Conservation (phyloP, 2,329 filamentous ascomycete genomes). For the Talaromyces amestolkiae region DNA sequence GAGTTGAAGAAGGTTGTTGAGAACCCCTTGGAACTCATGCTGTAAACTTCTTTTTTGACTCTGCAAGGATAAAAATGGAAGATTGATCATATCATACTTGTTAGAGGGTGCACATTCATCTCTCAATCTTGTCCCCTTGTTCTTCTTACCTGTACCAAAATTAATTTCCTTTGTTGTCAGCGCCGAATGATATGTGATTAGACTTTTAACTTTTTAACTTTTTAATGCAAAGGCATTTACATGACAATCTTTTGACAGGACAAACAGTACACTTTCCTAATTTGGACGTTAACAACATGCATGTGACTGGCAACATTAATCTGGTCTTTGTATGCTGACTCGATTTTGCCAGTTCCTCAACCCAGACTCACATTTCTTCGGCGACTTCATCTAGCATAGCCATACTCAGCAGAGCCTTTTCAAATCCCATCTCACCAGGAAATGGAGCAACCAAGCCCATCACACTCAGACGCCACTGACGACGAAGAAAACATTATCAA, state of each 20-base stretch:
- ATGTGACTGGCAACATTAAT: not conserved
- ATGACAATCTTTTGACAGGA: not conserved
- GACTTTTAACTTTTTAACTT: conserved; percentile 14
- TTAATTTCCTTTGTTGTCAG: conserved; percentile 20
- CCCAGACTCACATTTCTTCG: not conserved
- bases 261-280: not conserved
- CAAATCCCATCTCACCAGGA: not conserved
- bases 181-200: conserved; percentile 19
- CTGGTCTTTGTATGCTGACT: not conserved
- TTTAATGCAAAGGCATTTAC: conserved; percentile 4
- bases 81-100: not conserved
- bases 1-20: conserved; percentile 97
- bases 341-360: not conserved
- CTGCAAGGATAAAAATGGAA: conserved; percentile 3
- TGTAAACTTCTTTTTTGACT: conserved; percentile 56
- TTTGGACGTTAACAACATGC: not conserved
- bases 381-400: not conserved
- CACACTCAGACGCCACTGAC: not conserved
- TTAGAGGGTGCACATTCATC: conserved; percentile 2
- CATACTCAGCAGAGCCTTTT: not conserved
- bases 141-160: conserved; percentile 22
- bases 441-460: not conserved
- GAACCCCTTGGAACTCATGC: conserved; percentile 91
- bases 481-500: not conserved
- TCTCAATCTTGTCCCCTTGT: conserved; percentile 11